Percentiles rank a stretch among this genome's conserved stretches.
These are phyloP conservation scores for Mucor ambiguus DNA, from an alignment of 371 early-diverging fungal species.

Conservation along the genomic window DNA sequence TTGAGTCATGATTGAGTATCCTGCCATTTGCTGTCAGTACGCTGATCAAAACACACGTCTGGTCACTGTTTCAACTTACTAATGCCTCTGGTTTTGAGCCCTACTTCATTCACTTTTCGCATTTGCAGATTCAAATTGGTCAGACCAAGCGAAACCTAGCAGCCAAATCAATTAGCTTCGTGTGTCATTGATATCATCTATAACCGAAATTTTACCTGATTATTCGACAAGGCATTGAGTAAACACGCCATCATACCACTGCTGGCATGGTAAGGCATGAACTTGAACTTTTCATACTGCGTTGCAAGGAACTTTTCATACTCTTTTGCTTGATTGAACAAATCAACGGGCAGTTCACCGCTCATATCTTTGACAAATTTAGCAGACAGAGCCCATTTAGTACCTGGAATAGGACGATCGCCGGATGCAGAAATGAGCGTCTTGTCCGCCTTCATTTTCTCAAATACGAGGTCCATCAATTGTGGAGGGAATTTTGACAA, in stretches of 20 bases:
- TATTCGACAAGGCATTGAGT: constrained; percentile 21
- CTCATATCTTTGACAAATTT: constrained; percentile 25
- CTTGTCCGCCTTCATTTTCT: constrained; percentile 19
- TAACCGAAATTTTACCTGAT: constrained; percentile 24
- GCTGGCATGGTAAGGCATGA: constrained; percentile 14
- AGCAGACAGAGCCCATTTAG: constrained; percentile 40
- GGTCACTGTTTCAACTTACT: neutral
- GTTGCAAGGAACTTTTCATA: constrained; percentile 26
- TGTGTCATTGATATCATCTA: too few relatives aligned
- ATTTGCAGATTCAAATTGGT: neutral
- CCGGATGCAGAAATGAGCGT: constrained; percentile 28
- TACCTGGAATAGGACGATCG: constrained; percentile 55
- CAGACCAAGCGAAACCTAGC: neutral
- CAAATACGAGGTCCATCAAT: constrained; percentile 19
- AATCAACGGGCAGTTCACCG: constrained; percentile 17
- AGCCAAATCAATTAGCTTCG: neutral
- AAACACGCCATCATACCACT: constrained; percentile 45
- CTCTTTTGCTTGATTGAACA: constrained; percentile 33
- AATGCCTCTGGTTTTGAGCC: neutral
- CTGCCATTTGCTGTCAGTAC: neutral
- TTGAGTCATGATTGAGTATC: neutral
- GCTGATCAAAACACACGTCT: too few relatives aligned
- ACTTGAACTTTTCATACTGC: neutral
- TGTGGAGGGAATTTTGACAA: constrained; percentile 34
- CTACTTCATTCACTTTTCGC: neutral